These are phyloP conservation scores for Claviceps paspali DNA, from an alignment of 2,329 filamentous ascomycete genomes.

Conservation along the genomic window DNA sequence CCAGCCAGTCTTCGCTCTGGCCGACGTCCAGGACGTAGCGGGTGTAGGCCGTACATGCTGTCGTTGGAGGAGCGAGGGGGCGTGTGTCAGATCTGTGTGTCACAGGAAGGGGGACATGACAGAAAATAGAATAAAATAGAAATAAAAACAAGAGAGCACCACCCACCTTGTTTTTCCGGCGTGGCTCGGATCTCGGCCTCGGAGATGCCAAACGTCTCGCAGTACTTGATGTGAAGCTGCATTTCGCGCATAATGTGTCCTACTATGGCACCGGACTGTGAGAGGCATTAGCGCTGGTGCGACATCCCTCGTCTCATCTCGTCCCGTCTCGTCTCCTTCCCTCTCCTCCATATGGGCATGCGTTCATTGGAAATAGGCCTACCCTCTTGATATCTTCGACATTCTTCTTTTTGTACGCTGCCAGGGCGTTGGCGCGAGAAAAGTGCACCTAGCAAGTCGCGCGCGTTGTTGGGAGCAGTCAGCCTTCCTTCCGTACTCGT, in stretches of 20 bases:
- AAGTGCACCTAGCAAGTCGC: constrained; percentile 92
- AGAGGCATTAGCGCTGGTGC: too few species aligned
- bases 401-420: constrained; percentile 67
- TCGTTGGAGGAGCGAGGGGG: background rate
- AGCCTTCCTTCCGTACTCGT: too few species aligned
- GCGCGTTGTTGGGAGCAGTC: too few species aligned
- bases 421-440: constrained; percentile 69
- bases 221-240: constrained; percentile 68
- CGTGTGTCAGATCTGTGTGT: background rate
- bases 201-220: constrained; percentile 62
- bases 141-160: background rate
- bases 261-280: constrained; percentile 44
- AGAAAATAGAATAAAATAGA: background rate
- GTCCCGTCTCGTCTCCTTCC: too few species aligned
- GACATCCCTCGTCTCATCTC: too few species aligned
- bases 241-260: constrained; percentile 67
- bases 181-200: constrained; percentile 55
- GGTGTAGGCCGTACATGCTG: constrained; percentile 69
- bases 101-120: too few species aligned
- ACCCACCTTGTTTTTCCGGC: constrained; percentile 53
- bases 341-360: too few species aligned
- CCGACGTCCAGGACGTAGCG: constrained; percentile 81
- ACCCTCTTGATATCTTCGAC: constrained; percentile 56
- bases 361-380: constrained; percentile 7
- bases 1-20: constrained; percentile 75